These are phyloP conservation scores for Lotus japonicus DNA, from an alignment of 306 rosid genomes.

Conservation along the genomic window DNA sequence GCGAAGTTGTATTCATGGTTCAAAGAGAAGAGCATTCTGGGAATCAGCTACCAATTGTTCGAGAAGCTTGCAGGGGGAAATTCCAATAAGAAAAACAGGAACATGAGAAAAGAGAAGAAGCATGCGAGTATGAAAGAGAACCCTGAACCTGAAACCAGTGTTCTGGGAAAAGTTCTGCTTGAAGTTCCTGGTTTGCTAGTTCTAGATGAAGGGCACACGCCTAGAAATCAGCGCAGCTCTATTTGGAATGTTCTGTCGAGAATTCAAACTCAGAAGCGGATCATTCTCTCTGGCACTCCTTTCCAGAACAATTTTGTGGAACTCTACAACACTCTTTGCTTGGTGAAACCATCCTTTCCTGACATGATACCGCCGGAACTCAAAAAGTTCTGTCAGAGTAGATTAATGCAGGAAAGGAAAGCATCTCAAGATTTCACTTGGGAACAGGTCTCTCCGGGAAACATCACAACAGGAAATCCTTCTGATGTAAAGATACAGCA, in stretches of 20 bases:
- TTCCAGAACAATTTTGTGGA: conserved; percentile 37
- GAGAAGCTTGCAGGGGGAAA: conserved; percentile 20
- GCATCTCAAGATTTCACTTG: neutral
- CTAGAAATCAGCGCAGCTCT: conserved; percentile 19
- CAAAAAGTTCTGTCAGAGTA: conserved; percentile 27
- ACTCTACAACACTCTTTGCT: conserved; percentile 22
- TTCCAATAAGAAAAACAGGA: neutral
- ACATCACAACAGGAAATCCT: neutral
- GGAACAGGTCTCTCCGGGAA: neutral
- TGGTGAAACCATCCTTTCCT: conserved; percentile 28
- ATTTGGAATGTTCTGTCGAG: conserved; percentile 25
- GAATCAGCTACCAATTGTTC: conserved; percentile 30
- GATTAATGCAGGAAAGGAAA: neutral
- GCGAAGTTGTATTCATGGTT: conserved; percentile 29
- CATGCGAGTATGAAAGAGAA: neutral
- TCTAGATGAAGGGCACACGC: conserved; percentile 41
- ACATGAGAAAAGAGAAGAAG: neutral
- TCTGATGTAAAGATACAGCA: conserved; percentile 9
- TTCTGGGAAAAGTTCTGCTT: conserved; percentile 16
- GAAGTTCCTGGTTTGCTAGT: conserved; percentile 34
- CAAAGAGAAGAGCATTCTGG: conserved; percentile 23
- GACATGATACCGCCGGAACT: conserved; percentile 8
- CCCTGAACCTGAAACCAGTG: neutral
- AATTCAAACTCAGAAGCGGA: conserved; percentile 11
- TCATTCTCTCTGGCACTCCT: conserved; percentile 41